Evolutionary conservation across 495 filamentous ascomycete genomes (phyloP), one percentile per base, ranked within the genome.

Genomic region (Staphylotrichum longicolle): DNA sequence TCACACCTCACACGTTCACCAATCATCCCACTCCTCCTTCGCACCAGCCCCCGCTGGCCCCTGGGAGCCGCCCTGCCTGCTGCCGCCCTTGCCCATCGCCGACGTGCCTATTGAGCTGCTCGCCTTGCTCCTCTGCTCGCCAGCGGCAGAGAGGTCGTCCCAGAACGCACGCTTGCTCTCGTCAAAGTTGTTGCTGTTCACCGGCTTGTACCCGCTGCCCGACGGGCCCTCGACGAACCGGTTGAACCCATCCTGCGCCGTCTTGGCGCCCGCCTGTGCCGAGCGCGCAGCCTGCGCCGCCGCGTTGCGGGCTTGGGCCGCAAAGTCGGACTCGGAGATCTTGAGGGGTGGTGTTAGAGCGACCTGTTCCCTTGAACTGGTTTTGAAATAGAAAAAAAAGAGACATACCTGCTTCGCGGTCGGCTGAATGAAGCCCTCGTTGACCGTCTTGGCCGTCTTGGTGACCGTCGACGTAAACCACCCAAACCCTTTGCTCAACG

Each of bases 401-500:
- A 27, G 47, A 73, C 80, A 62, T 78, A 95, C 85, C 80, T 90
- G 88, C 70, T 91, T 88, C 41, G 94, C 90, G 15, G 91, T 93
- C 15, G 94, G 94, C 75, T 93, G 90, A 42, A 98, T 87, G 76
- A 88, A 96, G 34, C 85, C 82, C 64, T 96, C 86, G 71, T 97
- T 93, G 35, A 96, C 84, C 1, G 83, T 90, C 80, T 96, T 94
- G 12, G 92, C 94, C 59, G 87, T 85, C 80, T 91, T 93, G 14
- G 86, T 88, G 12, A 97, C 91, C 39, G 90, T 88, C 11, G 82
- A 86, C 15, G 90, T 83, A 65, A 98, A 93, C 89, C 95, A 97
- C 2, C 95, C 93, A 66, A 97, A 93, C 6, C 94, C 89, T 76
- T 96, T 97, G 33, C 83, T 91, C 66, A 98, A 70, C 50, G 93